Percentiles rank a stretch among this genome's conserved stretches.
phyloP scores from a whole-genome alignment of 2,329 filamentous ascomycete genomes.

The Colletotrichum tanaceti region DNA sequence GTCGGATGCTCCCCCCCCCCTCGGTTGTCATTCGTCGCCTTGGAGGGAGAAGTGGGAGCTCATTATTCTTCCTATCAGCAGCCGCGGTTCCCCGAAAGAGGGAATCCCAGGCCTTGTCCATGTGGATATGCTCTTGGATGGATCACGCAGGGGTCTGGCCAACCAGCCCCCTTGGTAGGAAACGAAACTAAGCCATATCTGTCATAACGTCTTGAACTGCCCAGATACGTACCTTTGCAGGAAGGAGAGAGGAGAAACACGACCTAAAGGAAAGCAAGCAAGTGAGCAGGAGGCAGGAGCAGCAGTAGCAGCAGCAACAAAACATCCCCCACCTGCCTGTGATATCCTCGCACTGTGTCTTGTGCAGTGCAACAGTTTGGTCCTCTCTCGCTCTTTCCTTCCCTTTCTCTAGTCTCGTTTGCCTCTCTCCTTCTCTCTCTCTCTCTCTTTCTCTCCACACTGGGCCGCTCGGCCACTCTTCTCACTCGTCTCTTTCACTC shows the following conservation, averaged over 20 bases:
- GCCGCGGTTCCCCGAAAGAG: slow-evolving; percentile 32
- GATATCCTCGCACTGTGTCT: not conserved
- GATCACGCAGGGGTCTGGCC: slow-evolving; percentile 1
- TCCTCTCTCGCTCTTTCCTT: not conserved
- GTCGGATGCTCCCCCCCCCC: not conserved
- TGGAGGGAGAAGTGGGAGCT: not conserved
- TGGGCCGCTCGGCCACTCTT: slow-evolving; percentile 21
- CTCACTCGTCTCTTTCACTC: slow-evolving; percentile 17
- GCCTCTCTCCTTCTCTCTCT: not conserved
- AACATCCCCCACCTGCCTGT: not conserved
- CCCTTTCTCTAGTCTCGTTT: not conserved
- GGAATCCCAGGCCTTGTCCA: slow-evolving; percentile 33
- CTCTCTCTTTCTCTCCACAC: not conserved
- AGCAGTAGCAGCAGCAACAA: not conserved
- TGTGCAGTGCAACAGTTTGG: slow-evolving; percentile 1
- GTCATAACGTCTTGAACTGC: not conserved
- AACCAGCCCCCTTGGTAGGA: slow-evolving; percentile 10
- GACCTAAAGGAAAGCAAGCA: not conserved
- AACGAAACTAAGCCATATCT: not conserved
- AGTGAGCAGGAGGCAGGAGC: not conserved
- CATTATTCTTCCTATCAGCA: slow-evolving; percentile 35
- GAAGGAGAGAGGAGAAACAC: not conserved
- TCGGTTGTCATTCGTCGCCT: slow-evolving; percentile 1
- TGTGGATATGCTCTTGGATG: slow-evolving; percentile 20
- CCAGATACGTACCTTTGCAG: not conserved